Percentiles rank a stretch among this genome's conserved stretches.
Evolutionary conservation across 2,329 filamentous ascomycete species (phyloP).

Genomic region (Bipolaris victoriae): DNA sequence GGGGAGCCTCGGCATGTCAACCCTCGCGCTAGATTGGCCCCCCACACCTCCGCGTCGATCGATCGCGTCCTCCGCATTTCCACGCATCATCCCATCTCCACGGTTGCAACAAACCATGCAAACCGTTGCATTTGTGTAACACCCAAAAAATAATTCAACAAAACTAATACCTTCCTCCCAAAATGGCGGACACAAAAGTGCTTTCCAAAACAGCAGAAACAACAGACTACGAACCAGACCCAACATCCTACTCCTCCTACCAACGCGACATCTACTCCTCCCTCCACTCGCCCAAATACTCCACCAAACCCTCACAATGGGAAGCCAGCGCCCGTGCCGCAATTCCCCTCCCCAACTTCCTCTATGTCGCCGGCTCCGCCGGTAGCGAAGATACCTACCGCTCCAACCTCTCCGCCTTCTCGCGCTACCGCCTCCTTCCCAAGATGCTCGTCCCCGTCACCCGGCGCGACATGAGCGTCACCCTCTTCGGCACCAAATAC

Average conservation of each 20-base stretch:
- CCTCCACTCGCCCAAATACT: conserved; percentile 48
- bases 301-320: conserved; percentile 51
- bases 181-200: conserved; percentile 3
- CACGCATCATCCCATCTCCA: neutral
- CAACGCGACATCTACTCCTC: conserved; percentile 49
- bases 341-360: conserved; percentile 48
- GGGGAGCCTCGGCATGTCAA: neutral
- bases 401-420: conserved; percentile 49
- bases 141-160: neutral
- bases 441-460: conserved; percentile 51
- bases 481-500: conserved; percentile 53
- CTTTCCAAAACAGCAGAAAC: conserved; percentile 8
- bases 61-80: neutral
- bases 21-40: neutral
- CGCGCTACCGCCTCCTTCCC: conserved; percentile 48
- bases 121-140: neutral
- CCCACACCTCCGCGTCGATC: neutral
- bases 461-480: conserved; percentile 22
- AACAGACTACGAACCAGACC: conserved; percentile 44
- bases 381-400: conserved; percentile 45
- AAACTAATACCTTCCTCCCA: neutral
- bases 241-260: conserved; percentile 39
- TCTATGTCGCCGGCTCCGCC: conserved; percentile 50
- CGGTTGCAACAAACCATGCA: neutral
- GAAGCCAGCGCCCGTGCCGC: conserved; percentile 43